Evolutionary conservation across 345 rosid species (phyloP).

Genomic region (Cardamine chenopodiifolia): DNA sequence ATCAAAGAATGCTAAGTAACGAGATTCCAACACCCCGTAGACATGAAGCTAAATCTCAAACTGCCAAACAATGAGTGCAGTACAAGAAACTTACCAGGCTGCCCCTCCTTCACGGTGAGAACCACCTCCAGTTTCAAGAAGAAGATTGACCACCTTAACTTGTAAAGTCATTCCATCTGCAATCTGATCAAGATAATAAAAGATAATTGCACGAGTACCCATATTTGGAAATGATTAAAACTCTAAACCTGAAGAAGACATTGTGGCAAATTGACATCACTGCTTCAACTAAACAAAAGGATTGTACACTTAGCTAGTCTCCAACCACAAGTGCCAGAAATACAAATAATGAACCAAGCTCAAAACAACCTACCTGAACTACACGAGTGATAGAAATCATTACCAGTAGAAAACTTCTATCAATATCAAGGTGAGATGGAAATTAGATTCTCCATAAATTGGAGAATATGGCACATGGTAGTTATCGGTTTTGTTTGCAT

Average conservation of each 20-base stretch:
- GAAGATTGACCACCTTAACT: slow-evolving; percentile 86
- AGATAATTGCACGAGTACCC: neutral
- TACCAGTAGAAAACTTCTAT: neutral
- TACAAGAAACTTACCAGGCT: slow-evolving; percentile 67
- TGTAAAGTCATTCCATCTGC: slow-evolving; percentile 99
- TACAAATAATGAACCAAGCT: slow-evolving; percentile 1
- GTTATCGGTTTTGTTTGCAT: neutral
- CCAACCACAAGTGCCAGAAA: slow-evolving; percentile 14
- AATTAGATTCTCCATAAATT: neutral
- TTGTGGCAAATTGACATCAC: slow-evolving; percentile 2
- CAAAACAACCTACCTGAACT: slow-evolving; percentile 16
- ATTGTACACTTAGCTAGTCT: slow-evolving; percentile 3
- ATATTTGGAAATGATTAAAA: slow-evolving; percentile 5
- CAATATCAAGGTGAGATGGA: neutral
- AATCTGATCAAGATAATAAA: slow-evolving; percentile 57
- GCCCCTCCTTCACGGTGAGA: slow-evolving; percentile 71
- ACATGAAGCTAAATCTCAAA: slow-evolving; percentile 8
- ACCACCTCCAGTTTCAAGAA: slow-evolving; percentile 88
- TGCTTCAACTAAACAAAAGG: slow-evolving; percentile 5
- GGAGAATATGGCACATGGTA: neutral
- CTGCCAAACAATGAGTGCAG: slow-evolving; percentile 7
- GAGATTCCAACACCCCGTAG: slow-evolving; percentile 13
- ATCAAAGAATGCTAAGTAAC: neutral
- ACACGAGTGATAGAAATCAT: slow-evolving; percentile 4
- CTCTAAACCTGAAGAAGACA: neutral